Evolutionary conservation across 768 basidiomycete genomes (phyloP).

Genomic region (Xerocomellus amylosporus): DNA sequence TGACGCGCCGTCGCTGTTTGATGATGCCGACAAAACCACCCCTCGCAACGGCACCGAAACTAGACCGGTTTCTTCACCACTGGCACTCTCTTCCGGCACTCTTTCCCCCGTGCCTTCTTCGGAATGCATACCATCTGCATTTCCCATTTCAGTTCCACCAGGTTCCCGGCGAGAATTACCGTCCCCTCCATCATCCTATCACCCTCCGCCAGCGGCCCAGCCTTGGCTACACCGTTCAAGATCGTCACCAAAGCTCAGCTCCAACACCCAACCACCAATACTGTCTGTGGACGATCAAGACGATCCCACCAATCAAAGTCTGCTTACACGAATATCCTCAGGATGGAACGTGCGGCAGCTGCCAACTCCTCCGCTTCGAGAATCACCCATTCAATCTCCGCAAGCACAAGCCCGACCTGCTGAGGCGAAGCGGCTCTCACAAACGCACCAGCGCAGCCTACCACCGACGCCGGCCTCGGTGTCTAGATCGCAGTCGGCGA

Average conservation of each 20-base stretch:
- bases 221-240: constrained; percentile 34
- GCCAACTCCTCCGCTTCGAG: constrained; percentile 32
- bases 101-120: constrained; percentile 32
- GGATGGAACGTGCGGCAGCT: constrained; percentile 28
- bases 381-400: constrained; percentile 13
- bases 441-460: constrained; percentile 35
- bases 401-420: constrained; percentile 9
- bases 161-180: constrained; percentile 27
- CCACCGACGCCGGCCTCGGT: constrained; percentile 39
- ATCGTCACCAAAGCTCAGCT: constrained; percentile 37
- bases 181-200: constrained; percentile 30
- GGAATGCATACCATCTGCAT: constrained; percentile 28
- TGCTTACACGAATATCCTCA: constrained; percentile 22
- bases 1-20: constrained; percentile 19
- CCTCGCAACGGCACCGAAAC: constrained; percentile 11
- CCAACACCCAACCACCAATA: constrained; percentile 10
- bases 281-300: constrained; percentile 19
- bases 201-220: constrained; percentile 30
- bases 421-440: constrained; percentile 26
- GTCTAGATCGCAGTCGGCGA: constrained; percentile 14
- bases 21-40: constrained; percentile 17
- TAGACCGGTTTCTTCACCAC: constrained; percentile 14
- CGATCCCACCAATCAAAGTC: constrained; percentile 5
- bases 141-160: constrained; percentile 18
- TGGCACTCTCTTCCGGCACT: constrained; percentile 21